Base-by-base conservation (phyloP, 768 basidiomycete genomes). In the Lentinula raphanica region DNA sequence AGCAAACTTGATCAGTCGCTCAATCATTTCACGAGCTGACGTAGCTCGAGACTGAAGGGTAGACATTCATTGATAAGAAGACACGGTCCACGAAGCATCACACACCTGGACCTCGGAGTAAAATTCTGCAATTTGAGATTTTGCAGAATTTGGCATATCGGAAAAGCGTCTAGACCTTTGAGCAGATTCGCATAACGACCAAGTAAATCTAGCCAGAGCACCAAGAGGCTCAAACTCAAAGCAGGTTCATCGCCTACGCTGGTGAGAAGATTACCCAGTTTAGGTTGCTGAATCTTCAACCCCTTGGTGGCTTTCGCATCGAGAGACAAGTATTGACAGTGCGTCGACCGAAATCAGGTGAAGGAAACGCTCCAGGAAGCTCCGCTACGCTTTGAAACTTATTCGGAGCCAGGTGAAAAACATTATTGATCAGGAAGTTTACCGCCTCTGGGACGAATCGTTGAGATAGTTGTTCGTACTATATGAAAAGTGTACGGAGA, bases 371-470 rank as follows among this genome's bases (percentile, higher is more conserved):
- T 0, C 89, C 90, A 9, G 91, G 92, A 39, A 92, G 62, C 2
- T 80, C 72, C 5, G 63, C 63, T 2, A 68, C 65, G 61, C 74
- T 71, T 31, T 72, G 67, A 63, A 82, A 87, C 31, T 64, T 62
- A 61, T 85, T 82, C 0, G 92, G 92, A 2, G 85, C 82, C 13
- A 98, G 79, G 66, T 90, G 83, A 31, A 93, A 74, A 38, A 93
- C 69, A 12, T 84, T 68, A 61, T 88, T 88, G 35, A 85, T 70
- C 42, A 90, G 65, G 71, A 98, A 97, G 69, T 90, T 95, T 56
- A 92, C 67, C 6, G 83, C 90, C 71, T 99, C 97, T 0, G 97
- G 97, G 3, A 95, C 83, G 27, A 94, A 73, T 19, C 95, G 85
- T 65, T 92, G 92, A 3, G 94, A 95, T 27, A 91, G 71, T 36